Percentiles rank a stretch among this genome's conserved stretches.
These are phyloP conservation scores for Tolypocladium tropicale DNA, from an alignment of 2,329 filamentous ascomycete species.

Conservation along the genomic window DNA sequence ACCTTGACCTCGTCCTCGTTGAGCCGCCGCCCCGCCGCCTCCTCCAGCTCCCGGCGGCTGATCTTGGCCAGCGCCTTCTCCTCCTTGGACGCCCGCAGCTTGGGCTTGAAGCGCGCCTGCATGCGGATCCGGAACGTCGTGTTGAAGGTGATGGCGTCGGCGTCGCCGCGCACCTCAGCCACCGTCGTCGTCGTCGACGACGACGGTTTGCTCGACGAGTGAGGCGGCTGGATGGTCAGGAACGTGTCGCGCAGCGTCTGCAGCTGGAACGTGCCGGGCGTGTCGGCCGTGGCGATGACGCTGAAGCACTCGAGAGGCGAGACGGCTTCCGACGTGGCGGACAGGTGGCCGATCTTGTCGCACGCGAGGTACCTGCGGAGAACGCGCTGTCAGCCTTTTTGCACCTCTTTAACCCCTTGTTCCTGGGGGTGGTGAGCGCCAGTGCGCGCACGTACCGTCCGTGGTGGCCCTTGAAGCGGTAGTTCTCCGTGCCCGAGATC, in stretches of 20 bases:
- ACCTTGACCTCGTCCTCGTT: constrained; percentile 78
- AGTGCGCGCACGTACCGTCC: constrained; percentile 49
- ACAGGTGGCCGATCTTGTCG: constrained; percentile 71
- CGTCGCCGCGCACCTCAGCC: constrained; percentile 68
- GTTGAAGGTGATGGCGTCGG: constrained; percentile 52
- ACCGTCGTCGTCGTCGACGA: constrained; percentile 28
- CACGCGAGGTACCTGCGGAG: constrained; percentile 72
- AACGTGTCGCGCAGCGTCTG: constrained; percentile 66
- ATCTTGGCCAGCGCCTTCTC: constrained; percentile 80
- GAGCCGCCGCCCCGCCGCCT: constrained; percentile 62
- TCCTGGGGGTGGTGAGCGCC: too few species aligned
- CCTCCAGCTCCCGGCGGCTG: constrained; percentile 74
- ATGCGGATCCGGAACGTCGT: constrained; percentile 76
- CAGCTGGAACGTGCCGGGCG: constrained; percentile 61
- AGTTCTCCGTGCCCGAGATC: constrained; percentile 70
- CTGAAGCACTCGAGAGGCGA: constrained; percentile 74
- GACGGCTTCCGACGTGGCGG: constrained; percentile 70
- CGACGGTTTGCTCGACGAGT: background rate
- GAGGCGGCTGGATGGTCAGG: constrained; percentile 48
- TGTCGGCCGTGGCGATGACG: constrained; percentile 52
- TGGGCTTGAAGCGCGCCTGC: constrained; percentile 91
- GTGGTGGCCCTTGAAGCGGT: constrained; percentile 84
- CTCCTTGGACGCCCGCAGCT: constrained; percentile 67
- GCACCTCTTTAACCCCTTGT: too few species aligned
- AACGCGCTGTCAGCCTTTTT: too few species aligned